A percentile compares a stretch with the other conserved stretches of the same genome.
phyloP scores from a whole-genome alignment of 768 basidiomycete genomes.

The Tulasnella calospora region DNA sequence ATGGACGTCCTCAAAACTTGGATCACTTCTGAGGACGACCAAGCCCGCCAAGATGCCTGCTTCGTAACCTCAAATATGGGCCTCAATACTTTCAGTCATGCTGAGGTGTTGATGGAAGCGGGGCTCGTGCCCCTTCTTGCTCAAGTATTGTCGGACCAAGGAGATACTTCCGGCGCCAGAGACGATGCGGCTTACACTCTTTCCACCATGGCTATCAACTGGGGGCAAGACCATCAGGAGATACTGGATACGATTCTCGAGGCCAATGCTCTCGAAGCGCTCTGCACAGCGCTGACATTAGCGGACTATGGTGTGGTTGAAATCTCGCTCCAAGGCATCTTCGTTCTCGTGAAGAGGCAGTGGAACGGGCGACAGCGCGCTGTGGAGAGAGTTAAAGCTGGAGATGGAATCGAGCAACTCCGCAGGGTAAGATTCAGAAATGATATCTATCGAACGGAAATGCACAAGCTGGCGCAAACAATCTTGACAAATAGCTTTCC shows the following conservation, averaged over 20 bases:
- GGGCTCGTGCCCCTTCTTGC: background rate
- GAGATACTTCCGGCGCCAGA: background rate
- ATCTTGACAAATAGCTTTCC: background rate
- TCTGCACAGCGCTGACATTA: background rate
- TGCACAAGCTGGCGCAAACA: background rate
- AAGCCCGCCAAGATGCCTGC: background rate
- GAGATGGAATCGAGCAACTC: background rate
- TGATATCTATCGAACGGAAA: background rate
- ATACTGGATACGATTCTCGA: background rate
- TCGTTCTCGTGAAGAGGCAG: background rate
- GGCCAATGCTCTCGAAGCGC: background rate
- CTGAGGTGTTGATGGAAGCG: background rate
- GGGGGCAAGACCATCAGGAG: background rate
- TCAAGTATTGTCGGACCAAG: background rate
- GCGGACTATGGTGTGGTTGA: background rate
- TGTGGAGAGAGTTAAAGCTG: background rate
- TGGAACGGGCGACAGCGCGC: background rate
- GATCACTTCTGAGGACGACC: background rate
- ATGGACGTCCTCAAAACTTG: background rate
- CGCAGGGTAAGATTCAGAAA: background rate
- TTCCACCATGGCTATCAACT: background rate
- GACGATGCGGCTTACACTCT: background rate
- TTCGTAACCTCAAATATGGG: background rate
- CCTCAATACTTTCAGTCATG: background rate
- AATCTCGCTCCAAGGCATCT: background rate